Evolutionary conservation across 352 stramenopile species (phyloP).

Genomic region (Globisporangium solare): DNA sequence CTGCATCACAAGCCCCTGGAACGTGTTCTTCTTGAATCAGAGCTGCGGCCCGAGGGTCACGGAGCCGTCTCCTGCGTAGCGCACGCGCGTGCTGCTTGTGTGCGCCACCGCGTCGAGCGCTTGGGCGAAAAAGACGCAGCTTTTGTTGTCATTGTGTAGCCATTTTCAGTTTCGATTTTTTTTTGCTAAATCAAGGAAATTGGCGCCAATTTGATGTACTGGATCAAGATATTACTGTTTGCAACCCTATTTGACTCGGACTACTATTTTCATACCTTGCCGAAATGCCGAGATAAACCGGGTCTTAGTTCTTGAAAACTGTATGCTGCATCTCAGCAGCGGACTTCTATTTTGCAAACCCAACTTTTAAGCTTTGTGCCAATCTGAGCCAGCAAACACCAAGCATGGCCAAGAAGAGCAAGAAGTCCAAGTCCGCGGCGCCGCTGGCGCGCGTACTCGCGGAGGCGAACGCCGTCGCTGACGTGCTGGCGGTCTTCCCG

Average conservation of each 20-base stretch:
- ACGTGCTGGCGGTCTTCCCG: conserved; percentile 64
- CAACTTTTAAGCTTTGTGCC: too few species aligned
- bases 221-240: too few species aligned
- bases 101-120: not conserved
- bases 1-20: conserved; percentile 58
- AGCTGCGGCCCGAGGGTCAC: conserved; percentile 48
- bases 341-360: not conserved
- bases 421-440: not conserved
- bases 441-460: conserved; percentile 24
- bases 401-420: conserved; percentile 13
- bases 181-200: too few species aligned
- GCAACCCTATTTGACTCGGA: too few species aligned
- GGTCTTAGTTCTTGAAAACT: too few species aligned
- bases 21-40: conserved; percentile 64
- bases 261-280: too few species aligned
- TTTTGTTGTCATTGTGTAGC: conserved; percentile 2
- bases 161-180: conserved; percentile 2
- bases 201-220: too few species aligned
- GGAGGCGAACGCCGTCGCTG: conserved; percentile 40
- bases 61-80: conserved; percentile 10
- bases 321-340: too few species aligned
- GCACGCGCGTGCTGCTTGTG: conserved; percentile 3
- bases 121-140: too few species aligned
- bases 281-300: too few species aligned
- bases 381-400: conserved; percentile 18